Percentiles rank a stretch among this genome's conserved stretches.
Conservation (phyloP, 345 rosid species). For the Cardamine chenopodiifolia region DNA sequence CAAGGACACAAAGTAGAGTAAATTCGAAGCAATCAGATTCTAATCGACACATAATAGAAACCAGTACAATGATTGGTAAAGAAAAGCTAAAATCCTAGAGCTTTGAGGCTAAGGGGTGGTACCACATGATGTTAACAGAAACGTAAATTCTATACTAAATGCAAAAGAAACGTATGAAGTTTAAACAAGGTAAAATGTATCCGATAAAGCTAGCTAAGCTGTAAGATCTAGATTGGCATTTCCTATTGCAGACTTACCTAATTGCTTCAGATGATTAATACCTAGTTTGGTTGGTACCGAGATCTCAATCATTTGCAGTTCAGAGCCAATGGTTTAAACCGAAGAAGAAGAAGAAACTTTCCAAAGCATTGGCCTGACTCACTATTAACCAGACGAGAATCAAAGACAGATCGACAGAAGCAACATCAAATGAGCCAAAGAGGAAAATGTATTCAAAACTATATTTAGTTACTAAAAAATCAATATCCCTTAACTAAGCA, state of each 20-base stretch:
- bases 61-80: neutral
- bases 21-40: neutral
- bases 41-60: neutral
- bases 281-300: neutral
- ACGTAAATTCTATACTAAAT: neutral
- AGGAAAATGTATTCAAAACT: neutral
- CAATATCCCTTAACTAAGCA: neutral
- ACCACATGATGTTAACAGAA: neutral
- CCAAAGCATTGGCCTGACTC: slow-evolving; percentile 1
- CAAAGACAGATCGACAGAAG: neutral
- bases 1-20: neutral
- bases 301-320: neutral
- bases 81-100: neutral
- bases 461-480: neutral
- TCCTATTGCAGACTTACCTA: neutral
- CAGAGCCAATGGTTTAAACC: no score
- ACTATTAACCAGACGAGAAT: neutral
- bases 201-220: neutral
- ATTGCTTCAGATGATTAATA: neutral
- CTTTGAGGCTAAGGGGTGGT: neutral
- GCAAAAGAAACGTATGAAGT: neutral
- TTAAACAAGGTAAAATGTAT: slow-evolving; percentile 11
- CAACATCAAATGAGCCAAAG: neutral
- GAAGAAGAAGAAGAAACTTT: slow-evolving; percentile 19
- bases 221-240: neutral